Conservation (phyloP, 2,329 filamentous ascomycete genomes). For the Colletotrichum neosansevieriae region DNA sequence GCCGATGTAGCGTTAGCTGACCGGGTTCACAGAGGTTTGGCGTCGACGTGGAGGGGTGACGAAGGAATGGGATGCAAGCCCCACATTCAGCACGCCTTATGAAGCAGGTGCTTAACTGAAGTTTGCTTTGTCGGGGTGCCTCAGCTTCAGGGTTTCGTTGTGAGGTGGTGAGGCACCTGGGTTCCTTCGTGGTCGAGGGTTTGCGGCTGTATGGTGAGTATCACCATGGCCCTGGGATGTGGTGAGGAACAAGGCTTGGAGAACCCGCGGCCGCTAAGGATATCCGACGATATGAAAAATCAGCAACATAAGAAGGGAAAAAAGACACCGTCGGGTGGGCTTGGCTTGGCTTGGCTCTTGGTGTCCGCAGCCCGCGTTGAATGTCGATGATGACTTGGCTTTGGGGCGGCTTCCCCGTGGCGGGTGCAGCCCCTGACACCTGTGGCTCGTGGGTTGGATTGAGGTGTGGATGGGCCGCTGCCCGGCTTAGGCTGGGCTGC, state of each 20-base stretch:
- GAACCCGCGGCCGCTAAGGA: constrained; percentile 9
- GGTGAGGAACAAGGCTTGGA: not conserved
- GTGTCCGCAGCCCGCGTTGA: constrained; percentile 8
- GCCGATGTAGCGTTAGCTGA: constrained; percentile 31
- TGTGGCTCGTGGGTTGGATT: constrained; percentile 32
- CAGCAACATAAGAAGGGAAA: constrained; percentile 6
- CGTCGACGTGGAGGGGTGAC: constrained; percentile 21
- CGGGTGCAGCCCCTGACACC: constrained; percentile 31
- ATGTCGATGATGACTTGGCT: constrained; percentile 34
- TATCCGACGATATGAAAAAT: constrained; percentile 11
- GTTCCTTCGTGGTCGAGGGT: not conserved
- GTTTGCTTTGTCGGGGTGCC: constrained; percentile 6
- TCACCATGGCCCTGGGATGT: not conserved
- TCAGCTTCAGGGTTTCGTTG: constrained; percentile 5
- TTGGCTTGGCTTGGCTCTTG: constrained; percentile 16
- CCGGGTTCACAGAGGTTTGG: constrained; percentile 20
- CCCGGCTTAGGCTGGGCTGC: constrained; percentile 34
- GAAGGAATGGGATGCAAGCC: constrained; percentile 18
- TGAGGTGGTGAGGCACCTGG: not conserved
- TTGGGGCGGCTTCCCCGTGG: constrained; percentile 37
- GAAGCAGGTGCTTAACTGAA: constrained; percentile 22
- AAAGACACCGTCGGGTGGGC: constrained; percentile 16
- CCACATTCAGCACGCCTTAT: constrained; percentile 35
- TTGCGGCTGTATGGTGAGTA: not conserved
- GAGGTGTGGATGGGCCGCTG: constrained; percentile 30